Base-by-base conservation (phyloP, 345 rosid species). In the Corchorus olitorius region DNA sequence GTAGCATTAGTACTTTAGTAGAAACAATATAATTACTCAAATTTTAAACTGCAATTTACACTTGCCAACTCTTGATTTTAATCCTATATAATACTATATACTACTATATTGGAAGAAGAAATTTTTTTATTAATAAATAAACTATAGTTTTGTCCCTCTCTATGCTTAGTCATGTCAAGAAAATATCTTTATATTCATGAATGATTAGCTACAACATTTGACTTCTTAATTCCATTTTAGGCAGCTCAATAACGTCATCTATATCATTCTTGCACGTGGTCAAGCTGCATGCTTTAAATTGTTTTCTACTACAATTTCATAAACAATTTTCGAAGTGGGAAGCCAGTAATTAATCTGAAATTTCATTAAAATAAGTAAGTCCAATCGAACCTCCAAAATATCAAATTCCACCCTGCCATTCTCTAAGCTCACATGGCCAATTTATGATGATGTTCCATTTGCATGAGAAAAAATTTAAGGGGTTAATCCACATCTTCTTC, bases 191-290 rank as follows among this genome's bases (percentile, higher is more conserved):
- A 2, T 8, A 2, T 19, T 20, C 12, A 59, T 59, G 6, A 11
- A 59, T 27, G 1, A 59, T 59, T 20, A 20, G 35, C 13, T 20
- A 19, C 2, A 20, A 58, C 3, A 59, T 4, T 58, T 58, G 62
- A 27, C 39, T 22, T 55, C 3, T 55, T 0, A 27, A 48, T 68
- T 68, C 41, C 41, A 68, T 49, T 49, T 27, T 2, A 7, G 14
- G 35, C 67, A 68, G 8, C 20, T 16, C 37, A 6, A 50, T 50
- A 50, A 17, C 20, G 58, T 53, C 61, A 20, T 56, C 61, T 56
- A 56, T 56, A 39, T 39, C 61, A n/a, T 56, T 49, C 8, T 33
- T 50, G 59, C 73, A 69, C 58, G 73, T 69, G 59, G 43, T 69
- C 43, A 50, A 27, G 22, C 72, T 49, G 14, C 73, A 49, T 27